Conservation (phyloP, 2,329 filamentous ascomycete species). For the Falciphora oryzae region DNA sequence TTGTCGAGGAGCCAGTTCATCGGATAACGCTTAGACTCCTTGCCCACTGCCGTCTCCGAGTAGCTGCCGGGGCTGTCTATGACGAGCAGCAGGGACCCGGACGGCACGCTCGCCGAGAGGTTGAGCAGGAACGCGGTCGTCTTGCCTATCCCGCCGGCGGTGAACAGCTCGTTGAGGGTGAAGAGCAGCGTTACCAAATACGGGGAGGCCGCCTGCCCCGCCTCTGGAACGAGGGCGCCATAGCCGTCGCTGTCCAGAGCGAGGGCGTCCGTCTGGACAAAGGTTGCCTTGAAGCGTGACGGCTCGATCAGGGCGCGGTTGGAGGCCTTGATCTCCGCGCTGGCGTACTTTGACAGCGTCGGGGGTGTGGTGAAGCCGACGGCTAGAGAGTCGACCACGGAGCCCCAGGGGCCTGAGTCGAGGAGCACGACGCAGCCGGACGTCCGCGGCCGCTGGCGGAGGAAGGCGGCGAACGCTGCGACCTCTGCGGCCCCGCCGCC, state of each 20-base stretch:
- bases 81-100: constrained; percentile 68
- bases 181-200: constrained; percentile 78
- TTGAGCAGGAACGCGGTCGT: constrained; percentile 72
- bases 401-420: constrained; percentile 75
- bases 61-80: constrained; percentile 94
- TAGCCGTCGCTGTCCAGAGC: constrained; percentile 30
- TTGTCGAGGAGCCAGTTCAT: constrained; percentile 93
- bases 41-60: constrained; percentile 69
- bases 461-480: constrained; percentile 42
- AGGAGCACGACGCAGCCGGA: constrained; percentile 54
- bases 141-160: constrained; percentile 61
- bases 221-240: constrained; percentile 14
- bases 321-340: constrained; percentile 36
- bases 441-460: constrained; percentile 25
- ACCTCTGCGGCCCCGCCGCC: constrained; percentile 60
- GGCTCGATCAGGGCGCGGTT: constrained; percentile 39
- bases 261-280: constrained; percentile 38
- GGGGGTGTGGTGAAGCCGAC: constrained; percentile 47
- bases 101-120: constrained; percentile 52
- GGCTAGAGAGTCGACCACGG: constrained; percentile 54
- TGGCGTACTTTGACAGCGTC: constrained; percentile 47
- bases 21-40: constrained; percentile 64
- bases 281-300: constrained; percentile 32
- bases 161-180: constrained; percentile 93
- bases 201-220: neutral